These are phyloP conservation scores for Nakaseomyces nivariensis DNA, from an alignment of 1,139 yeast species.

Conservation along the genomic window DNA sequence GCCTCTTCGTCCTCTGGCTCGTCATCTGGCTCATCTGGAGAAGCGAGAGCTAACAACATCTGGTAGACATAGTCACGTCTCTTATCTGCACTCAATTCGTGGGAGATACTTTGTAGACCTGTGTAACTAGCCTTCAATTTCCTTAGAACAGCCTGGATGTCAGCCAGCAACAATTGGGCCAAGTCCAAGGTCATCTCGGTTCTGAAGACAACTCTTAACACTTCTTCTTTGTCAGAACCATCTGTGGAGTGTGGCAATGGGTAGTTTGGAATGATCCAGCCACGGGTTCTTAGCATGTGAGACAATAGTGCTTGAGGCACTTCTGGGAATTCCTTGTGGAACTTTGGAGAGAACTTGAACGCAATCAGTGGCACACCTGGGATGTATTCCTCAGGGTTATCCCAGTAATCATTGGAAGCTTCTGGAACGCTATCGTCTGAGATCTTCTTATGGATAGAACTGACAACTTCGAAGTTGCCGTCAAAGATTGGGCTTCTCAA, in stretches of 20 bases:
- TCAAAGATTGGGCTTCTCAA: constrained; percentile 43
- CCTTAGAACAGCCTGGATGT: constrained; percentile 48
- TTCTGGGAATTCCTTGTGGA: constrained; percentile 56
- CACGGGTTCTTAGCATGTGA: constrained; percentile 63
- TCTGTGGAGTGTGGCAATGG: constrained; percentile 58
- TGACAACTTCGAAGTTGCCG: constrained; percentile 60
- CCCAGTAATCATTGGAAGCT: constrained; percentile 15
- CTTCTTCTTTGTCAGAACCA: constrained; percentile 39
- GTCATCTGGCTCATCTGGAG: constrained; percentile 14
- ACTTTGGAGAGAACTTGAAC: constrained; percentile 56
- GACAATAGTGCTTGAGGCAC: constrained; percentile 79
- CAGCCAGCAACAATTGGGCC: constrained; percentile 61
- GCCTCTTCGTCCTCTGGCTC: constrained; percentile 7
- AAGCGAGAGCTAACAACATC: constrained; percentile 19
- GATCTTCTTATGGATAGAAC: constrained; percentile 59
- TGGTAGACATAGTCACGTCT: constrained; percentile 15
- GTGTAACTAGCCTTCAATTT: constrained; percentile 40
- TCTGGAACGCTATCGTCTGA: constrained; percentile 12
- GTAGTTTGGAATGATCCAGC: constrained; percentile 86
- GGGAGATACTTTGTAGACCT: constrained; percentile 14
- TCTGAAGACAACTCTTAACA: constrained; percentile 78
- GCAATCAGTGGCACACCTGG: constrained; percentile 89
- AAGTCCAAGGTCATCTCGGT: constrained; percentile 61
- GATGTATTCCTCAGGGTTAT: constrained; percentile 33
- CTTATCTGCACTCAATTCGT: constrained; percentile 5